Evolutionary conservation across 75 land plant genomes (phyloP).

Genomic region (Pinus tabuliformis): DNA sequence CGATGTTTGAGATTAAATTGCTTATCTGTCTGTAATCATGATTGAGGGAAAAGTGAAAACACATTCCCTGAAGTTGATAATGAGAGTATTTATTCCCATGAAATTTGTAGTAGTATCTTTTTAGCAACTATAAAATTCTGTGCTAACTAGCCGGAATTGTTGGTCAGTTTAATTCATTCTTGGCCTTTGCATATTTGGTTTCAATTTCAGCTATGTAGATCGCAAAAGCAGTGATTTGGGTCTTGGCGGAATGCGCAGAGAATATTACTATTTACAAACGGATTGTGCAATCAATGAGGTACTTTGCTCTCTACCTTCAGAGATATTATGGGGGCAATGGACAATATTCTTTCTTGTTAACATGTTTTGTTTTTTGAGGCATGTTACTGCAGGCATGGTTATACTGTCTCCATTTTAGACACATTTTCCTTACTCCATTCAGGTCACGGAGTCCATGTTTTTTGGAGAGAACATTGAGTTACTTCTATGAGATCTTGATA

Average conservation of each 20-base stretch:
- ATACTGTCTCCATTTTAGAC: too few species aligned
- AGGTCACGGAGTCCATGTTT: too few species aligned
- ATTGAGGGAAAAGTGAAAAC: background rate
- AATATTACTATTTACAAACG: conserved; percentile 62
- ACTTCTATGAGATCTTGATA: too few species aligned
- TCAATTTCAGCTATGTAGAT: conserved; percentile 78
- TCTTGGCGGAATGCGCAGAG: conserved; percentile 70
- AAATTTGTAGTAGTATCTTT: background rate
- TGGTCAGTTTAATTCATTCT: background rate
- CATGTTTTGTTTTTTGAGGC: too few species aligned
- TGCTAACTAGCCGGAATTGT: background rate
- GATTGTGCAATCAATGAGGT: conserved; percentile 92
- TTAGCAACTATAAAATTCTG: background rate
- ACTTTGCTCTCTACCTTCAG: conserved; percentile 3
- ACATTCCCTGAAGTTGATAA: background rate
- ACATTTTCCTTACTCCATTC: too few species aligned
- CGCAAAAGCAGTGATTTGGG: conserved; percentile 94
- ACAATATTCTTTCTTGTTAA: too few species aligned
- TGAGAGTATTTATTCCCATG: background rate
- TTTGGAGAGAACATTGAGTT: too few species aligned
- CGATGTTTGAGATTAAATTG: background rate
- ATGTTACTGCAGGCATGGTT: too few species aligned
- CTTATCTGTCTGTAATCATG: background rate
- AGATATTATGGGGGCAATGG: background rate
- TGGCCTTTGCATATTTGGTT: background rate